These are phyloP conservation scores for Cutaneotrichosporon cutaneum DNA, from an alignment of 1,284 basidiomycete genomes.

Conservation along the genomic window DNA sequence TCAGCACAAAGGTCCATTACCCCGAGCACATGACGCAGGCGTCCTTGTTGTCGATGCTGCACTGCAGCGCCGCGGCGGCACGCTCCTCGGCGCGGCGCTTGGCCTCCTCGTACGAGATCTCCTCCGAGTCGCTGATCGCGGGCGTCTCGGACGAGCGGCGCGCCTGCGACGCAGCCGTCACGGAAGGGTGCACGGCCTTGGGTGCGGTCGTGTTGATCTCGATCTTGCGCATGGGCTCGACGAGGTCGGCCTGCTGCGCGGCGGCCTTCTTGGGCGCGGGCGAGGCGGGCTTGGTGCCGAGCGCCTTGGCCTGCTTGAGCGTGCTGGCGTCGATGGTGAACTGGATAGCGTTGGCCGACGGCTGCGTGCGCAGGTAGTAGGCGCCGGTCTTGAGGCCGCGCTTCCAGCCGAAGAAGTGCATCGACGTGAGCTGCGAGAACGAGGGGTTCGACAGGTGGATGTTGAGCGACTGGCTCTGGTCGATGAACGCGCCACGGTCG, in stretches of 20 bases:
- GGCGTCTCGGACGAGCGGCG: slow-evolving; percentile 31
- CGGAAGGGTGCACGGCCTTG: slow-evolving; percentile 23
- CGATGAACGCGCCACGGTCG: slow-evolving; percentile 97
- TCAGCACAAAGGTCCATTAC: slow-evolving; percentile 24
- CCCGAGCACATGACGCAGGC: slow-evolving; percentile 54
- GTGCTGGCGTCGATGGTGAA: slow-evolving; percentile 90
- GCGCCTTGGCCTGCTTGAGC: slow-evolving; percentile 58
- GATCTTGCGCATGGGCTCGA: slow-evolving; percentile 45
- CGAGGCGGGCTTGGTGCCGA: slow-evolving; percentile 47
- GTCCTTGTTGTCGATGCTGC: slow-evolving; percentile 55
- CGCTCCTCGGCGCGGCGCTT: slow-evolving; percentile 53
- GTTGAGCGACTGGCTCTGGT: slow-evolving; percentile 84
- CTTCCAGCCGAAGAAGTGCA: slow-evolving; percentile 99
- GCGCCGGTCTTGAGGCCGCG: slow-evolving; percentile 98
- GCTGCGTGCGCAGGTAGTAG: slow-evolving; percentile 89
- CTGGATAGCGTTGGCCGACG: slow-evolving; percentile 93
- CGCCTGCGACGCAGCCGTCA: slow-evolving; percentile 29
- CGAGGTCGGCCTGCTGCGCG: slow-evolving; percentile 25
- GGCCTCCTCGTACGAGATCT: slow-evolving; percentile 55
- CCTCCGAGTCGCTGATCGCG: slow-evolving; percentile 48
- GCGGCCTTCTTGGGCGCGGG: slow-evolving; percentile 13
- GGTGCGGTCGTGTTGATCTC: slow-evolving; percentile 46
- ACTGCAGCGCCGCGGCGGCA: slow-evolving; percentile 53
- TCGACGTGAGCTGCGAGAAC: slow-evolving; percentile 89
- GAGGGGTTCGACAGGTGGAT: slow-evolving; percentile 91